These are phyloP conservation scores for Backusella parvicylindrica DNA, from an alignment of 192 early-diverging fungal genomes.

Conservation along the genomic window DNA sequence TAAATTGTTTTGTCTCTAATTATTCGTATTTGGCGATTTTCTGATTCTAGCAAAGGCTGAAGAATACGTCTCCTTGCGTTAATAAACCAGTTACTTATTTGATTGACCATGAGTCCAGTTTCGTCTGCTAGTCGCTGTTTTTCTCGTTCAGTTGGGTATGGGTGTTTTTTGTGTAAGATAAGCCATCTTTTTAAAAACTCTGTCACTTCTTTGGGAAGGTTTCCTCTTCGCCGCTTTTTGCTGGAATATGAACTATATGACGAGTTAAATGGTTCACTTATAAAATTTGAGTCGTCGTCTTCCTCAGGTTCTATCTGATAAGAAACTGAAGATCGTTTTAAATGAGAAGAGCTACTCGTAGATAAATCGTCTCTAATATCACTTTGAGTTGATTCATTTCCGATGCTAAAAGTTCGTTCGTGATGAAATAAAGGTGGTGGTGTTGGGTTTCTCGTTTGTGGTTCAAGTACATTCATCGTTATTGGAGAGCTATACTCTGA, in stretches of 20 bases:
- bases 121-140: slow-evolving; percentile 3
- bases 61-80: slow-evolving; percentile 12
- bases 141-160: slow-evolving; percentile 14
- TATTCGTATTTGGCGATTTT: background rate
- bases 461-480: background rate
- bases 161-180: slow-evolving; percentile 16
- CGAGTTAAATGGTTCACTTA: background rate
- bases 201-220: slow-evolving; percentile 15
- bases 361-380: background rate
- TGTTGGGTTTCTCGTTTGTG: background rate
- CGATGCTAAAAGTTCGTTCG: background rate
- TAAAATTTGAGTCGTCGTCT: background rate
- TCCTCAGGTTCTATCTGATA: background rate
- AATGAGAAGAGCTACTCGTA: background rate
- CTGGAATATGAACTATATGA: background rate
- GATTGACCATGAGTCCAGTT: slow-evolving; percentile 14
- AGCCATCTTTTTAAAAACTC: slow-evolving; percentile 14
- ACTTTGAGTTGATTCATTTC: background rate
- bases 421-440: background rate
- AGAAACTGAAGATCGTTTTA: background rate
- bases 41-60: slow-evolving; percentile 10
- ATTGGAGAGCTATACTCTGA: background rate
- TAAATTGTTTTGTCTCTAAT: background rate
- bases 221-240: slow-evolving; percentile 11
- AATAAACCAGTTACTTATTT: slow-evolving; percentile 18